Evolutionary conservation across 805 yeast genomes (phyloP), one percentile per base, ranked within the genome.

Genomic region (Komagataella populi): DNA sequence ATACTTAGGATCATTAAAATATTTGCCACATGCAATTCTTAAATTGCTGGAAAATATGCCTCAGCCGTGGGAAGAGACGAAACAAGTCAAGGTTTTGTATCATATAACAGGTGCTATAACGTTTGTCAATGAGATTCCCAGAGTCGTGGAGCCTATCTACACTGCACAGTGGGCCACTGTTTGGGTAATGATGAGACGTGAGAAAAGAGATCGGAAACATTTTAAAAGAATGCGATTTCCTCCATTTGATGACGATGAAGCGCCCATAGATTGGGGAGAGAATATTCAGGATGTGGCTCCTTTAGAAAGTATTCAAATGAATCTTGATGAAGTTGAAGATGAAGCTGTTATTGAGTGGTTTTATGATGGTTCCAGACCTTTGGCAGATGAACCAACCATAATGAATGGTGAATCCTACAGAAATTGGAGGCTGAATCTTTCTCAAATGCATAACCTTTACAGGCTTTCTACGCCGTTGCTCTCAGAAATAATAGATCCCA

Each of bases 191-290:
- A 93, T 93, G 99, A 78, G 97, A 59, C 74, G 91, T 48, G 98
- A 93, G 62, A 93, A 93, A 64, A 77, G 95, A 53, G 98, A 90
- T 62, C 75, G 98, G 57, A 71, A 80, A 39, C 95, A 87, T 62
- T 91, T 93, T 67, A 85, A 87, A 60, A 77, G 99, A 57, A 83
- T 93, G 87, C 76, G 88, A 52, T 86, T 93, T 57, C 99, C 99
- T 1, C 90, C 95, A 0, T 89, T 91, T 67, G 99, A 93, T 65
- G 99, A 93, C 62, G 99, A 93, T 64, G 98, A 91, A 63, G 96
- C 96, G 0, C 95, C 96, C 1, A 61, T 90, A 36, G 78, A 83
- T 52, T 93, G 87, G 81, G 60, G 80, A n/a, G 95, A 88, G 52
- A 84, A 85, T 59, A 69, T 89, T 12, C 84, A 86, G 54, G 84